Percentiles rank a stretch among this genome's conserved stretches.
Conservation (phyloP, 2,329 filamentous ascomycete species). For the Fusarium sterilihyphosum region DNA sequence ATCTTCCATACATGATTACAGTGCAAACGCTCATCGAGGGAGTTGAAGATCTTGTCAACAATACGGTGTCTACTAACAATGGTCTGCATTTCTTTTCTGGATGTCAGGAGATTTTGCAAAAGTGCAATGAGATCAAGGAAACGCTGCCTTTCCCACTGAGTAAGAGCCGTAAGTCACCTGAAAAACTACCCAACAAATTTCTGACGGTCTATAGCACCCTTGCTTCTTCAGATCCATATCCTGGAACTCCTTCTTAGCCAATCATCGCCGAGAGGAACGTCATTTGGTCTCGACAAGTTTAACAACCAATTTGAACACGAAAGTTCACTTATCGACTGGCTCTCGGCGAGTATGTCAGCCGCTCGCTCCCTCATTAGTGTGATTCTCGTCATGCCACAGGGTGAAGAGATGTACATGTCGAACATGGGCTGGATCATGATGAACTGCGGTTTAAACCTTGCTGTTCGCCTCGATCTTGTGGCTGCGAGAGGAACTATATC, state of each 20-base stretch:
- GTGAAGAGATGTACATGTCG: conserved; percentile 41
- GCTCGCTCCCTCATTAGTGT: conserved; percentile 39
- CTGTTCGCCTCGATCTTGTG: conserved; percentile 44
- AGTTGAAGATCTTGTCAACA: conserved; percentile 37
- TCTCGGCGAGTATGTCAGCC: conserved; percentile 45
- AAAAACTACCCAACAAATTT: no score
- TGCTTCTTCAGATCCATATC: conserved; percentile 41
- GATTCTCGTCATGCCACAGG: conserved; percentile 36
- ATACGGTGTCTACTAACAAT: neutral
- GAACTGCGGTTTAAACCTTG: conserved; percentile 44
- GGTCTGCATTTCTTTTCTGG: conserved; percentile 8
- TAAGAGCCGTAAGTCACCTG: conserved; percentile 39
- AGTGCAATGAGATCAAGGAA: conserved; percentile 30
- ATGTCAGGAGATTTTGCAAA: conserved; percentile 11
- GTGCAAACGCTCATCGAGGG: conserved; percentile 42
- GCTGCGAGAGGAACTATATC: conserved; percentile 30
- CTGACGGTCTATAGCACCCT: no score
- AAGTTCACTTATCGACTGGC: conserved; percentile 30
- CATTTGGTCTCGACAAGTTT: conserved; percentile 42
- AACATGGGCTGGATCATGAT: conserved; percentile 48
- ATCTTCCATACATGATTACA: conserved; percentile 38
- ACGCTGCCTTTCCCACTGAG: conserved; percentile 39
- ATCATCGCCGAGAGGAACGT: conserved; percentile 35
- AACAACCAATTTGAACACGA: conserved; percentile 21
- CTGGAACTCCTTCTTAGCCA: conserved; percentile 45